Evolutionary conservation across 1,284 basidiomycete genomes (phyloP).

Genomic region (Leccinum griseonigrum): DNA sequence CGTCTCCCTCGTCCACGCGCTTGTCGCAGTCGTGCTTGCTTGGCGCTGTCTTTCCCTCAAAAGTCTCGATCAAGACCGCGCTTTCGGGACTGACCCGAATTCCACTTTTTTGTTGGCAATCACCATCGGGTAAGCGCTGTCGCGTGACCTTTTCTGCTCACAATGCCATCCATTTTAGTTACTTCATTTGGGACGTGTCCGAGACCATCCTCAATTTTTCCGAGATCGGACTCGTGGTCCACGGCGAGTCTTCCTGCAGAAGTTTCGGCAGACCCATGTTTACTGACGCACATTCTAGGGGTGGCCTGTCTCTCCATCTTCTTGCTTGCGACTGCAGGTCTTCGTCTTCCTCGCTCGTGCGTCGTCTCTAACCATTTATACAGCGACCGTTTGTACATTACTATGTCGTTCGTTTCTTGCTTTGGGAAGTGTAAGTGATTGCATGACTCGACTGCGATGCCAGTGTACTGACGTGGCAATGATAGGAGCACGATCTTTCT

Average conservation of each 20-base stretch:
- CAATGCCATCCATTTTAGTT: slow-evolving; percentile 26
- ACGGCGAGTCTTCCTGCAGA: slow-evolving; percentile 42
- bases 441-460: neutral
- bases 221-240: slow-evolving; percentile 61
- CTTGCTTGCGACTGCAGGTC: slow-evolving; percentile 57
- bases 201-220: slow-evolving; percentile 47
- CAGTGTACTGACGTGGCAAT: neutral
- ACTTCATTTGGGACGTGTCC: slow-evolving; percentile 56
- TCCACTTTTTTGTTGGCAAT: slow-evolving; percentile 41
- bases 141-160: neutral
- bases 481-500: slow-evolving; percentile 72
- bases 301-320: slow-evolving; percentile 60
- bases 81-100: slow-evolving; percentile 46
- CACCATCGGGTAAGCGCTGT: slow-evolving; percentile 42
- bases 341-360: neutral
- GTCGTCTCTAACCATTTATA: slow-evolving; percentile 5
- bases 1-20: slow-evolving; percentile 48
- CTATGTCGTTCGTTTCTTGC: slow-evolving; percentile 64
- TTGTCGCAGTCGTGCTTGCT: slow-evolving; percentile 44
- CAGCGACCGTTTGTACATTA: slow-evolving; percentile 75
- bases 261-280: neutral
- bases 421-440: slow-evolving; percentile 67
- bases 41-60: slow-evolving; percentile 37
- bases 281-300: slow-evolving; percentile 35
- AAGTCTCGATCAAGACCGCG: slow-evolving; percentile 41